Evolutionary conservation across 345 rosid genomes (phyloP).

Genomic region (Microcos paniculata): DNA sequence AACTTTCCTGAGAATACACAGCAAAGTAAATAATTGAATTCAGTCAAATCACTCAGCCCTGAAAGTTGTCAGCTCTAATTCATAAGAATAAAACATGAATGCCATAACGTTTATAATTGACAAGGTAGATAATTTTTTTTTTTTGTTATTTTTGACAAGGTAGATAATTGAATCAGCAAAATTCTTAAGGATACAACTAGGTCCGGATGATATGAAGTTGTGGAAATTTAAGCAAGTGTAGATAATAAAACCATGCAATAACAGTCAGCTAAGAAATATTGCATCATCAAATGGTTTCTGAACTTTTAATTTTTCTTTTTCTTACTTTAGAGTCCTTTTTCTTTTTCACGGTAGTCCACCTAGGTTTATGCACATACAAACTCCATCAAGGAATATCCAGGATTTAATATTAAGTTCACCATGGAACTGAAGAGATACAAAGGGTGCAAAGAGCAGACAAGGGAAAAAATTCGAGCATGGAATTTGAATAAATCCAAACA

Average conservation of each 20-base stretch:
- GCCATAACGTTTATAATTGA: neutral
- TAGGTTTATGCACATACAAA: neutral
- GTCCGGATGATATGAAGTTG: neutral
- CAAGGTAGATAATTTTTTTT: neutral
- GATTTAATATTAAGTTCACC: neutral
- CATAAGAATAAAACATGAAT: neutral
- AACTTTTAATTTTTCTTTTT: neutral
- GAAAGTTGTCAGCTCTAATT: neutral
- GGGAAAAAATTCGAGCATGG: neutral
- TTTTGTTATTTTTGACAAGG: no score
- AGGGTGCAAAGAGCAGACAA: neutral
- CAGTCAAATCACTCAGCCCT: neutral
- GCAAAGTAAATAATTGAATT: slow-evolving; percentile 5
- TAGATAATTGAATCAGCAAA: neutral
- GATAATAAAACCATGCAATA: neutral
- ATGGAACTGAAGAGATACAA: neutral
- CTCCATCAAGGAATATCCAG: neutral
- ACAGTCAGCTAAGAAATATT: neutral
- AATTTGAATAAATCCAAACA: neutral
- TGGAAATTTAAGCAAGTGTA: neutral
- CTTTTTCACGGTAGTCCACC: neutral
- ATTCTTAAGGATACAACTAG: neutral
- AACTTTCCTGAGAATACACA: slow-evolving; percentile 62
- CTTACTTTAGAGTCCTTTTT: neutral
- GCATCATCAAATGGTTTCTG: neutral